Evolutionary conservation across 495 filamentous ascomycete species (phyloP).

Genomic region (Lindgomyces ingoldianus): DNA sequence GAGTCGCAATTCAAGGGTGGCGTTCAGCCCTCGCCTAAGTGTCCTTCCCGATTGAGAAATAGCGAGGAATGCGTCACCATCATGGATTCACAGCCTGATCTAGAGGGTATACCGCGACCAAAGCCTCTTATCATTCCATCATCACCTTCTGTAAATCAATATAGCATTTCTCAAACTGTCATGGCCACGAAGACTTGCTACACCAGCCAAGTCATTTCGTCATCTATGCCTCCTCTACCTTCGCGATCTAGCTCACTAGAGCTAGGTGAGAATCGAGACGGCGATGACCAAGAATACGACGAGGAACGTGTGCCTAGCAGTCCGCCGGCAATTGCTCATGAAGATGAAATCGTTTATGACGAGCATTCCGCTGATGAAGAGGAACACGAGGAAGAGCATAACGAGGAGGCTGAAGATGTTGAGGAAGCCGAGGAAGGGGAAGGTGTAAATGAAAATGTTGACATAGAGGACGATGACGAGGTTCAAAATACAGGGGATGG

Average conservation of each 20-base stretch:
- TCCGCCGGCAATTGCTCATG: slow-evolving; percentile 19
- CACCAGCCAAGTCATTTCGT: slow-evolving; percentile 25
- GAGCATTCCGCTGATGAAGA: slow-evolving; percentile 20
- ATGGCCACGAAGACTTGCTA: slow-evolving; percentile 18
- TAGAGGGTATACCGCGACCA: slow-evolving; percentile 3
- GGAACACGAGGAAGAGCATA: slow-evolving; percentile 8
- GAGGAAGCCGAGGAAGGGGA: neutral
- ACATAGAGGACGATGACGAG: slow-evolving; percentile 12
- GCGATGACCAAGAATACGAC: neutral
- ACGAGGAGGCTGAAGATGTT: slow-evolving; percentile 6
- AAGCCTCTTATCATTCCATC: slow-evolving; percentile 23
- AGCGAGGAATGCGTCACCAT: slow-evolving; percentile 39
- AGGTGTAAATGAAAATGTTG: slow-evolving; percentile 6
- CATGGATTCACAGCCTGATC: slow-evolving; percentile 43
- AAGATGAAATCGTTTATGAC: slow-evolving; percentile 17
- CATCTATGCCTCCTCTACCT: slow-evolving; percentile 28
- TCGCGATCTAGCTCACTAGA: slow-evolving; percentile 6
- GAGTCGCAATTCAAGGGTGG: slow-evolving; percentile 1
- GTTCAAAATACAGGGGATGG: neutral
- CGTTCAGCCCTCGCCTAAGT: neutral
- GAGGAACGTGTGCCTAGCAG: slow-evolving; percentile 36
- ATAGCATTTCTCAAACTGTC: slow-evolving; percentile 33
- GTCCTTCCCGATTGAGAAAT: slow-evolving; percentile 10
- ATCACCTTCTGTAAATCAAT: slow-evolving; percentile 31
- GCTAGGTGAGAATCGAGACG: neutral